phyloP scores from a whole-genome alignment of 2,329 filamentous ascomycete genomes.

The Bipolaris sorokiniana region DNA sequence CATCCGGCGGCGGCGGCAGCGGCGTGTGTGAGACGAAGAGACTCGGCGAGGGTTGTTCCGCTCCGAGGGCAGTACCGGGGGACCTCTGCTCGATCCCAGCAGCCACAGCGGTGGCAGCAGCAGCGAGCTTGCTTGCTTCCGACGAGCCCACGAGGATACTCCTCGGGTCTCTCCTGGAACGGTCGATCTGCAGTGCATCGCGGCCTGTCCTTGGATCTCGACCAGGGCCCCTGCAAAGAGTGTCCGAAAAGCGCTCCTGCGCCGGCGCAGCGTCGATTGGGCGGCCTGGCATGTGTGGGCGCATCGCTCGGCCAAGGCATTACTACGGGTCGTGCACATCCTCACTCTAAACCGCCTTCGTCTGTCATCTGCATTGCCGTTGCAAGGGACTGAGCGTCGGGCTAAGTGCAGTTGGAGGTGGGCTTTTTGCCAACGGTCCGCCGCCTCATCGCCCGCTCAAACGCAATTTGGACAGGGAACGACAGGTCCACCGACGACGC shows the following conservation, averaged over 20 bases:
- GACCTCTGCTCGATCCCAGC: conserved; percentile 15
- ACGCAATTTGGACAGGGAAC: conserved; percentile 47
- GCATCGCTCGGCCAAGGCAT: conserved; percentile 48
- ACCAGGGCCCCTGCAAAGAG: conserved; percentile 30
- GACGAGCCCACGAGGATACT: conserved; percentile 25
- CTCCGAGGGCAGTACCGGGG: conserved; percentile 19
- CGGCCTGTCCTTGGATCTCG: conserved; percentile 47
- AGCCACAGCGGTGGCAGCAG: background rate
- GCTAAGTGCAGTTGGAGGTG: conserved; percentile 39
- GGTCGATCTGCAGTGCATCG: conserved; percentile 51
- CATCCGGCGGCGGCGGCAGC: conserved; percentile 21
- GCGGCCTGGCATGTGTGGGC: conserved; percentile 42
- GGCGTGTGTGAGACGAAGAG: conserved; percentile 8
- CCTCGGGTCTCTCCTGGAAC: conserved; percentile 36
- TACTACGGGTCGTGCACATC: conserved; percentile 42
- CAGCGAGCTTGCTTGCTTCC: conserved; percentile 34
- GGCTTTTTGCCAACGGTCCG: conserved; percentile 48
- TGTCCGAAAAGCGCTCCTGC: conserved; percentile 49
- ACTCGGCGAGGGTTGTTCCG: conserved; percentile 29
- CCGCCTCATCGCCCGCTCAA: conserved; percentile 44
- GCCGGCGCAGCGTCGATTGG: conserved; percentile 49
- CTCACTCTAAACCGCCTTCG: conserved; percentile 36
- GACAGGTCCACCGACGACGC: conserved; percentile 40
- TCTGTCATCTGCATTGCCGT: conserved; percentile 51
- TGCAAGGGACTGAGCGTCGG: conserved; percentile 42